A percentile compares a stretch with the other conserved stretches of the same genome.
These are phyloP conservation scores for Verticillium alfalfae DNA, from an alignment of 2,329 filamentous ascomycete species.

Conservation along the genomic window DNA sequence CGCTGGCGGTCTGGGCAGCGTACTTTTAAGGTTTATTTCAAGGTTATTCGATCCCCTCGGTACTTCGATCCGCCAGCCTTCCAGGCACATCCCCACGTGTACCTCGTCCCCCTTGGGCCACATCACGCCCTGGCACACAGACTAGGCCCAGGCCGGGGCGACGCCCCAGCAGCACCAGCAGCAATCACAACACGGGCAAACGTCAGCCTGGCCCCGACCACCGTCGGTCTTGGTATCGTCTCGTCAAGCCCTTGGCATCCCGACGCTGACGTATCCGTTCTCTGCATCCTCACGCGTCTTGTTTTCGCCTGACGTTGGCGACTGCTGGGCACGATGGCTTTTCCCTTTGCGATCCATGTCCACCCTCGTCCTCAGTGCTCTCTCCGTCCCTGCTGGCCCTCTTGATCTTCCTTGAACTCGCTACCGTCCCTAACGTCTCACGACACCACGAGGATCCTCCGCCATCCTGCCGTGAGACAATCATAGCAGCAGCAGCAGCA, in stretches of 20 bases:
- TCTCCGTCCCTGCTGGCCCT: not conserved
- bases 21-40: not conserved
- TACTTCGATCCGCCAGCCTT: not conserved
- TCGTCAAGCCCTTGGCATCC: not conserved
- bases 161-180: not conserved
- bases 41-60: not conserved
- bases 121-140: not conserved
- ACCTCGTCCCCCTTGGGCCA: not conserved
- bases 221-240: not conserved
- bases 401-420: not conserved
- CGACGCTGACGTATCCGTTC: not conserved
- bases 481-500: no score
- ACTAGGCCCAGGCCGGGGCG: not conserved
- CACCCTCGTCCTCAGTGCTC: not conserved
- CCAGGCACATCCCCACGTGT: not conserved
- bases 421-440: not conserved
- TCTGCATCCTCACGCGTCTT: not conserved
- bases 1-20: not conserved
- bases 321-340: not conserved
- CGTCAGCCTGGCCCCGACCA: not conserved
- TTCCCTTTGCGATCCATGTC: not conserved
- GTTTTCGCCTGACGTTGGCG: not conserved
- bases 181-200: not conserved
- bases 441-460: not conserved
- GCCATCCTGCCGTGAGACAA: not conserved